Percentiles rank a stretch among this genome's conserved stretches.
Evolutionary conservation across 2,329 filamentous ascomycete species (phyloP).

Genomic region (Penicillium verrucosum): DNA sequence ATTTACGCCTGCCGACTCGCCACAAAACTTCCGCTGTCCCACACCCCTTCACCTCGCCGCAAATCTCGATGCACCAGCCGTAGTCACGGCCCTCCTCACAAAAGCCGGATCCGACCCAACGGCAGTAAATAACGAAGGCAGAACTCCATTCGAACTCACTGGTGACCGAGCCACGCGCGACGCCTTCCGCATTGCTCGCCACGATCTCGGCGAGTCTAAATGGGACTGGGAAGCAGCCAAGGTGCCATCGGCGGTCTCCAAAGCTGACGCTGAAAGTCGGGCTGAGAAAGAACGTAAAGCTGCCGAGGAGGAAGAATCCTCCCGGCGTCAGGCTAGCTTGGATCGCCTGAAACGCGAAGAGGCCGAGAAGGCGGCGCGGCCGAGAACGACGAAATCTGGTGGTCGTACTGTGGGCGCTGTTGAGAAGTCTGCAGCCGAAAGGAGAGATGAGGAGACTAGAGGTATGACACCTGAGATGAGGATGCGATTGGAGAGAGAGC

Average conservation of each 20-base stretch:
- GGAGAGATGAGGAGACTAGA: conserved; percentile 75
- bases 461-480: conserved; percentile 86
- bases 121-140: conserved; percentile 68
- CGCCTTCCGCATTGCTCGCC: conserved; percentile 83
- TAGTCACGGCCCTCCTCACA: conserved; percentile 72
- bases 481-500: conserved; percentile 78
- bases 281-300: conserved; percentile 68
- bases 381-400: conserved; percentile 51
- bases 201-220: conserved; percentile 70
- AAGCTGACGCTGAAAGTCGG: conserved; percentile 67
- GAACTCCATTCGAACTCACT: conserved; percentile 79
- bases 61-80: conserved; percentile 70
- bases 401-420: conserved; percentile 57
- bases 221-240: conserved; percentile 77
- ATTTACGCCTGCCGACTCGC: conserved; percentile 66
- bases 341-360: conserved; percentile 68
- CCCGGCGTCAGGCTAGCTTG: conserved; percentile 70
- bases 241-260: conserved; percentile 69
- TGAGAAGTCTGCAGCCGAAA: conserved; percentile 74
- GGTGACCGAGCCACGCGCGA: conserved; percentile 84
- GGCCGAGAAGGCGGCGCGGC: conserved; percentile 33
- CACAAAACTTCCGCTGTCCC: conserved; percentile 73
- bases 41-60: conserved; percentile 84
- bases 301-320: conserved; percentile 64
- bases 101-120: conserved; percentile 75